A percentile compares a stretch with the other conserved stretches of the same genome.
Evolutionary conservation across 768 basidiomycete species (phyloP).

Genomic region (Chalciporus sphaerocephalus): DNA sequence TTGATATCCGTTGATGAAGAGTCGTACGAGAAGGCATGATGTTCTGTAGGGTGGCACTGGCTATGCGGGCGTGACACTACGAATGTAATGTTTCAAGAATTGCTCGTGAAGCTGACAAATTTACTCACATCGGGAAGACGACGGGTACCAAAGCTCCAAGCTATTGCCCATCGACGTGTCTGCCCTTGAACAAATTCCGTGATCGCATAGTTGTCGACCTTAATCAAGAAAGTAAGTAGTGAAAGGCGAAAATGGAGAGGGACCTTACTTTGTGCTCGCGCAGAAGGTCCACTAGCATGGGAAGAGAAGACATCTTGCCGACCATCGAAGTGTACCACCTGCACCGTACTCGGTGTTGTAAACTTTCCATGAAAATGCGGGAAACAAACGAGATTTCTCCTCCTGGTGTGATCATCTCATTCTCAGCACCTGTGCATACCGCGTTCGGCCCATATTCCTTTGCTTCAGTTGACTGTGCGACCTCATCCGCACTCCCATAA

Average conservation of each 20-base stretch:
- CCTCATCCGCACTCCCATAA: conserved; percentile 72
- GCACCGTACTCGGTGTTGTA: conserved; percentile 46
- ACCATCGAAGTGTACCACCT: conserved; percentile 92
- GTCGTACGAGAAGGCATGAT: conserved; percentile 59
- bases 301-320: conserved; percentile 77
- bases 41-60: conserved; percentile 42
- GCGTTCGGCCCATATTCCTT: conserved; percentile 70
- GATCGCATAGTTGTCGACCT: conserved; percentile 87
- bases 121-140: conserved; percentile 75
- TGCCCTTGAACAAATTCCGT: conserved; percentile 82
- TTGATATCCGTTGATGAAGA: conserved; percentile 38
- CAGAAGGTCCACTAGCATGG: conserved; percentile 53
- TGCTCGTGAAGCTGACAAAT: neutral
- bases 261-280: conserved; percentile 40
- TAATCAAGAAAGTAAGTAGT: neutral
- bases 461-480: conserved; percentile 48
- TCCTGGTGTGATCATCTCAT: conserved; percentile 86
- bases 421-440: conserved; percentile 77
- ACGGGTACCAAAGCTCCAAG: conserved; percentile 68
- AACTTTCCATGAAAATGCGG: conserved; percentile 74
- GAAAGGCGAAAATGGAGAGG: neutral
- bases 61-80: conserved; percentile 36
- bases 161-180: conserved; percentile 89
- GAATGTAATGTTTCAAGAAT: conserved; percentile 30
- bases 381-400: conserved; percentile 80